Conservation (phyloP, 73 alveolate genomes). For the Blepharisma stoltei region DNA sequence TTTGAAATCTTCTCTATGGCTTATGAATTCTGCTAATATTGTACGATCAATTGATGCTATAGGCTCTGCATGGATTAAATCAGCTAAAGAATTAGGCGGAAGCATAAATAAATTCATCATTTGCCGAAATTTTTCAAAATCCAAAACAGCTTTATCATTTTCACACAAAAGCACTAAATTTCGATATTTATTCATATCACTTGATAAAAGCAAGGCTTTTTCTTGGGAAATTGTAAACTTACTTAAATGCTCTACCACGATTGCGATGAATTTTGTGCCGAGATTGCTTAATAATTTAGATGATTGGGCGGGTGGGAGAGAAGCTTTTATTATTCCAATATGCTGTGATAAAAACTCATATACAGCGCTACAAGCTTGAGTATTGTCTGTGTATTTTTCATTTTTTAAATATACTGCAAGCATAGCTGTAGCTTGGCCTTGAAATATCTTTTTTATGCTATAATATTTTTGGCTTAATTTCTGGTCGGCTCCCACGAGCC, state of each 20-base stretch:
- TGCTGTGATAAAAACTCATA: background rate
- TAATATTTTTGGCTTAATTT: no score
- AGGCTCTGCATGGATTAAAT: constrained; percentile 25
- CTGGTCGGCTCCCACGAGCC: no score
- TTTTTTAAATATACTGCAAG: no score
- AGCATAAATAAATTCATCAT: constrained; percentile 25
- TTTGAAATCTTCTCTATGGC: constrained; percentile 4
- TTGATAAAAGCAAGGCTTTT: background rate
- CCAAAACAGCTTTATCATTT: constrained; percentile 26
- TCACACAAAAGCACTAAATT: constrained; percentile 24
- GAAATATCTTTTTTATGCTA: no score
- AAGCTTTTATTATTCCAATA: background rate
- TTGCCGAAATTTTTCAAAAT: constrained; percentile 13
- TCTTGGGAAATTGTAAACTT: background rate
- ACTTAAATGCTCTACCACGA: background rate
- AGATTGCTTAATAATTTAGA: background rate
- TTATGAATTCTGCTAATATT: constrained; percentile 12
- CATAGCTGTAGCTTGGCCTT: no score
- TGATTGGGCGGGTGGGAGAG: background rate
- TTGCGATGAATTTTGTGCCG: background rate
- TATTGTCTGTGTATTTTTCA: constrained; percentile 1
- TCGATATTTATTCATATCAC: constrained; percentile 26
- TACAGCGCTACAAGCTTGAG: constrained; percentile 8
- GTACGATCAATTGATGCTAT: background rate
- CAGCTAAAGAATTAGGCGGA: background rate